Percentiles rank a stretch among this genome's conserved stretches.
These are phyloP conservation scores for Nematocida homosporus DNA, from an alignment of 371 early-diverging fungal species.

Conservation along the genomic window DNA sequence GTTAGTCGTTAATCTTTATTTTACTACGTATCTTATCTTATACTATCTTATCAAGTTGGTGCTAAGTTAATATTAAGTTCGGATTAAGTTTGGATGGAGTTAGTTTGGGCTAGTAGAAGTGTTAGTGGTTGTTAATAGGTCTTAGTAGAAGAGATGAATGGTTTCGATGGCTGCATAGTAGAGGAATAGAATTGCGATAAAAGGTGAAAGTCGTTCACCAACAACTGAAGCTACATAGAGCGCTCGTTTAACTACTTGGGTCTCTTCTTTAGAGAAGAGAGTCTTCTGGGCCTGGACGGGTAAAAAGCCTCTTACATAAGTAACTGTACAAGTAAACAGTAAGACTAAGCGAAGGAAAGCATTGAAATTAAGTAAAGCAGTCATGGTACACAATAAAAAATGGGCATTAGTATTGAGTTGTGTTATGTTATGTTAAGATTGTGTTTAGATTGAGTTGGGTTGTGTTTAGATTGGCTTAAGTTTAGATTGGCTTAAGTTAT, in stretches of 20 bases:
- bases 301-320: constrained; percentile 73
- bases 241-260: constrained; percentile 69
- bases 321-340: constrained; percentile 74
- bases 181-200: constrained; percentile 55
- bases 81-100: too few species aligned
- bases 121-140: too few species aligned
- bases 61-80: too few species aligned
- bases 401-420: background rate
- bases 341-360: constrained; percentile 73
- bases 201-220: constrained; percentile 65
- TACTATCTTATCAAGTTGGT: too few species aligned
- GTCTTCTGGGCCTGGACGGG: constrained; percentile 72
- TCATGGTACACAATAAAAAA: constrained; percentile 56
- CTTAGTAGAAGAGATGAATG: background rate
- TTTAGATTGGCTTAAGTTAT: too few species aligned
- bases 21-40: too few species aligned
- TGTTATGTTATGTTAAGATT: too few species aligned
- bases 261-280: constrained; percentile 60
- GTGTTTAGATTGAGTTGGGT: too few species aligned
- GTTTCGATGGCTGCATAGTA: constrained; percentile 30
- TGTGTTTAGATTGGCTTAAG: too few species aligned
- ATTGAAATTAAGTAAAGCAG: constrained; percentile 75
- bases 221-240: constrained; percentile 59
- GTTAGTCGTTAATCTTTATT: too few species aligned
- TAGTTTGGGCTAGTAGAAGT: too few species aligned